Base-by-base conservation (phyloP, 179 eudicot species). In the Patellifolia procumbens region DNA sequence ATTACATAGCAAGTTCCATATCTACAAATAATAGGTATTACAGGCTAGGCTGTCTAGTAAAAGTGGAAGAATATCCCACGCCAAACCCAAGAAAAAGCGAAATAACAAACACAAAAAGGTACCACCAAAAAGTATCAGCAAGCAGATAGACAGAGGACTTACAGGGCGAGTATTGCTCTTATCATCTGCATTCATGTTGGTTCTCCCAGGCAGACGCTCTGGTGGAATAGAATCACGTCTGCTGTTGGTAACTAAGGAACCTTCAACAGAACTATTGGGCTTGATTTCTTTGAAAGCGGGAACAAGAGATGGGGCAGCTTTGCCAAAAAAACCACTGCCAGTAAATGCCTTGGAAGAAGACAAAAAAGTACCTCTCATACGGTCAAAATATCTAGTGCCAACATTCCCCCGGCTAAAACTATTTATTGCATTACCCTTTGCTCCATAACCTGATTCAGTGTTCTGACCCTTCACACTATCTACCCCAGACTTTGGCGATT, bases 311-410 rank as follows among this genome's bases (percentile, higher is more conserved):
- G 80, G 84, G 56, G 87, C 66, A 72, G 85, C 88, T 81, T 86
- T 88, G 53, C 98, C 90, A 82, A 93, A 95, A 75, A 93, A 93
- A 80, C 88, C 84, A 81, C 90, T 83, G 67, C 97, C 92, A 82
- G 91, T 83, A 68, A 92, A 85, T 82, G 94, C 97, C 85, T 90
- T 89, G 15, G 97, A 94, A 70, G 98, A 91, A 64, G 96, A 92
- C 58, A 92, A 83, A 78, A 94, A 78, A 26, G 95, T 88, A 53
- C 99, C 98, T 89, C 76, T 89, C 98, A 95, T 82, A 29, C 91
- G 88, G 79, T 95, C 98, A 72, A 95, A 86, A 84, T 95, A 93
- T 85, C 97, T 84, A 45, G 97, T 74, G 73, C 98, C 95, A 77
- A 86, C 89, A 83, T 82, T 85, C 74, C 84, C 99, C 74, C 88